phyloP scores from a whole-genome alignment of 805 yeast genomes.

The Barnettozyma pratensis region DNA sequence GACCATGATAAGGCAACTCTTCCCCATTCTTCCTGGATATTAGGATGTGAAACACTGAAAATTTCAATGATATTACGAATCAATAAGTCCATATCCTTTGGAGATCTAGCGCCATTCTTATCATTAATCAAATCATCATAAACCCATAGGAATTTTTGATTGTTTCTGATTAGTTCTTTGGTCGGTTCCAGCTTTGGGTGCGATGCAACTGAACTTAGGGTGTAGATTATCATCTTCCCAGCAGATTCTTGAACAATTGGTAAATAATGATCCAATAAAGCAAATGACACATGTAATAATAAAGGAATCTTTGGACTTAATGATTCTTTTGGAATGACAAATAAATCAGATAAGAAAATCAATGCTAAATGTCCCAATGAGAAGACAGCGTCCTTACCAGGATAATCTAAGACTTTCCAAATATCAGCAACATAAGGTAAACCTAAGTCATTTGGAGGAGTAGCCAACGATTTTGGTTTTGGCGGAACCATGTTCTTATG shows the following conservation, averaged over 20 bases:
- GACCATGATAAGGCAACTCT: constrained; percentile 86
- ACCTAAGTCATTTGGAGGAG: constrained; percentile 30
- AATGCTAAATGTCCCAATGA: constrained; percentile 85
- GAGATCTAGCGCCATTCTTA: constrained; percentile 76
- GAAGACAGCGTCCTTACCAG: constrained; percentile 67
- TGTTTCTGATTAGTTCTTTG: constrained; percentile 50
- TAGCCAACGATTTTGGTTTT: constrained; percentile 30
- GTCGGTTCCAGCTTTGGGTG: constrained; percentile 51
- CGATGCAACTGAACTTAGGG: constrained; percentile 53
- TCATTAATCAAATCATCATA: constrained; percentile 81
- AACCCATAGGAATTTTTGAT: constrained; percentile 59
- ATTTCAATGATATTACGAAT: constrained; percentile 59
- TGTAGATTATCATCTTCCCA: constrained; percentile 62
- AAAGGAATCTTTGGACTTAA: constrained; percentile 60
- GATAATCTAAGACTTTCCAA: constrained; percentile 46
- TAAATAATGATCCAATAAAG: constrained; percentile 82
- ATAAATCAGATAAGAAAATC: constrained; percentile 77
- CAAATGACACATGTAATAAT: constrained; percentile 72
- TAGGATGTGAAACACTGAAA: constrained; percentile 42
- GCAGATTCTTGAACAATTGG: constrained; percentile 83
- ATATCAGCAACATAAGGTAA: constrained; percentile 79
- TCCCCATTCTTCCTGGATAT: constrained; percentile 80
- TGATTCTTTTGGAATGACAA: constrained; percentile 61
- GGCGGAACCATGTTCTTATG: constrained; percentile 91
- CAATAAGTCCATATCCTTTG: constrained; percentile 75